phyloP scores from a whole-genome alignment of 2,329 filamentous ascomycete species.

The Pochonia chlamydosporia region DNA sequence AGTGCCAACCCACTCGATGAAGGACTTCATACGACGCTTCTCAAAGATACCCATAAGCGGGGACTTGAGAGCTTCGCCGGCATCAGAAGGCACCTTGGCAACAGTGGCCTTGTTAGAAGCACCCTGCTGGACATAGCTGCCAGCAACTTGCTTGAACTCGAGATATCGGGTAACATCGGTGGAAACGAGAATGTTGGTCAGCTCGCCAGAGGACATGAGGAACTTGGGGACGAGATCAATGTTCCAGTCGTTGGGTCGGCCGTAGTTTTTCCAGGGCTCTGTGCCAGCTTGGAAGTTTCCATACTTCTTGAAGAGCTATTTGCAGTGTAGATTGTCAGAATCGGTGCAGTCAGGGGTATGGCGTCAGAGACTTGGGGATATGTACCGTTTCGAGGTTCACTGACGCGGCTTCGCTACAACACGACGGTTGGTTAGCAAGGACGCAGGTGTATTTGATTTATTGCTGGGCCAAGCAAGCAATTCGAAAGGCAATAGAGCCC shows the following conservation, averaged over 20 bases:
- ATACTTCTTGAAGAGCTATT: conserved; percentile 92
- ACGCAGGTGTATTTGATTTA: not conserved
- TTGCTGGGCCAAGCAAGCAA: too few species aligned
- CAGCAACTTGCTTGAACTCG: conserved; percentile 90
- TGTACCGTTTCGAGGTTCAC: conserved; percentile 90
- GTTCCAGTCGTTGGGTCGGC: conserved; percentile 96
- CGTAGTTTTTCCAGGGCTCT: conserved; percentile 98
- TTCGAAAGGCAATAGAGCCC: too few species aligned
- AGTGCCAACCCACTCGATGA: conserved; percentile 89
- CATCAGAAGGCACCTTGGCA: conserved; percentile 94
- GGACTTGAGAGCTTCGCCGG: conserved; percentile 81
- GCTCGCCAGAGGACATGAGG: conserved; percentile 95
- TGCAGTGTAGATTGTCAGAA: conserved; percentile 10
- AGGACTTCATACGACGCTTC: conserved; percentile 94
- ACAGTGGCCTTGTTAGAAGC: conserved; percentile 78
- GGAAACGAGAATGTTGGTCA: conserved; percentile 97
- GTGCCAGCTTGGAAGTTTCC: conserved; percentile 73
- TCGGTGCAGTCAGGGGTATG: conserved; percentile 11
- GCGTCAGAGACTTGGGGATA: conserved; percentile 13
- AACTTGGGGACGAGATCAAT: conserved; percentile 98
- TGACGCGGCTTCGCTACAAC: conserved; percentile 76
- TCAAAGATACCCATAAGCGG: conserved; percentile 96
- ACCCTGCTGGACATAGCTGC: conserved; percentile 93
- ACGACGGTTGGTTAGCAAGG: conserved; percentile 21
- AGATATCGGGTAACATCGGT: conserved; percentile 87